Evolutionary conservation across 441 rosid genomes (phyloP), one percentile per base, ranked within the genome.

Genomic region (Croton setiger): DNA sequence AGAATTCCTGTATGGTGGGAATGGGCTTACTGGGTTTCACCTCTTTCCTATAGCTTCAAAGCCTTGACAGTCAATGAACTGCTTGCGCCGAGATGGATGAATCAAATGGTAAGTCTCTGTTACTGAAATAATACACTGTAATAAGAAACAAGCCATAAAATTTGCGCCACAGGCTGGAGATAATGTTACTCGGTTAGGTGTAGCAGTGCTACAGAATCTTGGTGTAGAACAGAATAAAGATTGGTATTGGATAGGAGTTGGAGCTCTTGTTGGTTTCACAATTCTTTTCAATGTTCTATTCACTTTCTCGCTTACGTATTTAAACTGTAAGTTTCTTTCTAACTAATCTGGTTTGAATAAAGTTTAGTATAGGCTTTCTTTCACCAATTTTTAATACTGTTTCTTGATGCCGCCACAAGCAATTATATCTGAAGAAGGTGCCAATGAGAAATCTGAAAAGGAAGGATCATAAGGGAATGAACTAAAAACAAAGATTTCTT

Each of bases 21-120:
- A 7, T 92, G 96, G 98, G 91, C 81, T 59, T 83, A 87, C 61
- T 90, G 98, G 98, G 54, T 80, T 17, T 92, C 97, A 0, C 98
- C 98, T 33, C 13, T 92, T 72, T 55, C 87, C 4, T 92, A 90
- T 21, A 87, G 79, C 60, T 90, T 43, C 86, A 88, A 87, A 73
- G 88, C 92, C 63, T 39, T 92, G 0, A 39, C 79, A n/a, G 88
- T 85, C 35, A 92, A 87, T 70, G 96, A 90, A 82, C 44, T 92
- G 75, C 68, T 65, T 73, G 85, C 96, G 45, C 83, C 92, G 7
- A 87, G 97, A 61, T 92, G 98, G 98, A 88, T 87, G 89, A 78
- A 87, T 69, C 71, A 70, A 84, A 4, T 53, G 31, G 57, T 21
- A 18, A 1, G 27, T 18, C 12, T 2, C 23, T 20, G 20, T n/a